phyloP scores from a whole-genome alignment of 345 rosid species.

The Xanthoceras sorbifolium region DNA sequence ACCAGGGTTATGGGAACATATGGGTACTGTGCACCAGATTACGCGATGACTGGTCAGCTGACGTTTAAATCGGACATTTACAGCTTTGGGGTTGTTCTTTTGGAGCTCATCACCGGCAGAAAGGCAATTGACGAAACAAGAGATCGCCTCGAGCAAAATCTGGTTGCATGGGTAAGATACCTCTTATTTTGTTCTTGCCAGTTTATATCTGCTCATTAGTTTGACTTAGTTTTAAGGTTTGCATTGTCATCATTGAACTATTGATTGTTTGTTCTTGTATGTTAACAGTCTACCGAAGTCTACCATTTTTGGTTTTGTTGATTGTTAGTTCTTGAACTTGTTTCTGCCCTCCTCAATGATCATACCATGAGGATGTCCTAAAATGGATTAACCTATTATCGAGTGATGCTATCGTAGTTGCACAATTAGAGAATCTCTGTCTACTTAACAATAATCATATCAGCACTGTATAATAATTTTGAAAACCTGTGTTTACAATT shows the following conservation, averaged over 20 bases:
- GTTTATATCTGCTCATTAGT: not conserved
- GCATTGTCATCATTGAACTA: not conserved
- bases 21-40: constrained; percentile 96
- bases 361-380: not conserved
- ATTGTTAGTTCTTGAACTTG: not conserved
- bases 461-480: not conserved
- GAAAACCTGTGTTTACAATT: not conserved
- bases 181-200: not conserved
- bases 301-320: not conserved
- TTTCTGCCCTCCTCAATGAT: not conserved
- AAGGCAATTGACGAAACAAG: constrained; percentile 69
- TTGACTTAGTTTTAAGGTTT: not conserved
- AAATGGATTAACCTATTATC: not conserved
- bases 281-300: not conserved
- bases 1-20: constrained; percentile 97
- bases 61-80: constrained; percentile 88
- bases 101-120: constrained; percentile 90
- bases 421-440: not conserved
- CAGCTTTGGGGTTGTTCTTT: constrained; percentile 90
- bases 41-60: constrained; percentile 94
- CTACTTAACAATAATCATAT: no score
- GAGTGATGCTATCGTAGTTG: not conserved
- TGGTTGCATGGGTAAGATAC: constrained; percentile 86
- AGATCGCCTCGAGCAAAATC: constrained; percentile 57
- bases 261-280: not conserved